Evolutionary conservation across 1,139 yeast genomes (phyloP).

Genomic region (Candida sp.): DNA sequence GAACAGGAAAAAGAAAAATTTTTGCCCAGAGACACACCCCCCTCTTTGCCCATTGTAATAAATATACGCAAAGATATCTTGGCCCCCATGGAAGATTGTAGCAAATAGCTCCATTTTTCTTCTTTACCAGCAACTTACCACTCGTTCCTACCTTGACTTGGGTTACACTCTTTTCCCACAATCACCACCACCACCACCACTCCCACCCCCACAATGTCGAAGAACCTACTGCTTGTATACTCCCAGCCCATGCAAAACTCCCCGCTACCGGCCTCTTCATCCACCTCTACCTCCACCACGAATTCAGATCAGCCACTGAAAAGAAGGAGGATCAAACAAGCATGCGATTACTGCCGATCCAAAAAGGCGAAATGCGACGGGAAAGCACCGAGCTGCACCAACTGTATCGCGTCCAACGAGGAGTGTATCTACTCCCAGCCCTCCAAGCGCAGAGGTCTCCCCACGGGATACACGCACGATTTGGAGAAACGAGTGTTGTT

Average conservation of each 20-base stretch:
- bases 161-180: too few species aligned
- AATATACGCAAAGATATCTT: too few species aligned
- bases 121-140: too few species aligned
- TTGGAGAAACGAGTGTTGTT: constrained; percentile 22
- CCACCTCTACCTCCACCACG: background rate
- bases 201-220: background rate
- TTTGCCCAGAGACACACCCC: too few species aligned
- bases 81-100: too few species aligned
- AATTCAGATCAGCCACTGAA: background rate
- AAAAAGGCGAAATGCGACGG: constrained; percentile 31
- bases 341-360: constrained; percentile 27
- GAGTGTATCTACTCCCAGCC: constrained; percentile 22
- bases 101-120: too few species aligned
- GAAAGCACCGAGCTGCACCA: constrained; percentile 22
- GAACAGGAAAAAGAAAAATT: too few species aligned
- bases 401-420: constrained; percentile 17
- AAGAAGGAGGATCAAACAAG: constrained; percentile 23
- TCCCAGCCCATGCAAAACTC: background rate
- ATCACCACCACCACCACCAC: too few species aligned
- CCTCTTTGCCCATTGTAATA: too few species aligned
- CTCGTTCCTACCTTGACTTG: too few species aligned
- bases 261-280: background rate
- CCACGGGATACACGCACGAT: constrained; percentile 27
- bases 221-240: background rate
- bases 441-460: constrained; percentile 24